A percentile compares a stretch with the other conserved stretches of the same genome.
Evolutionary conservation across 352 stramenopile genomes (phyloP).

Genomic region (Globisporangium orthogonon): DNA sequence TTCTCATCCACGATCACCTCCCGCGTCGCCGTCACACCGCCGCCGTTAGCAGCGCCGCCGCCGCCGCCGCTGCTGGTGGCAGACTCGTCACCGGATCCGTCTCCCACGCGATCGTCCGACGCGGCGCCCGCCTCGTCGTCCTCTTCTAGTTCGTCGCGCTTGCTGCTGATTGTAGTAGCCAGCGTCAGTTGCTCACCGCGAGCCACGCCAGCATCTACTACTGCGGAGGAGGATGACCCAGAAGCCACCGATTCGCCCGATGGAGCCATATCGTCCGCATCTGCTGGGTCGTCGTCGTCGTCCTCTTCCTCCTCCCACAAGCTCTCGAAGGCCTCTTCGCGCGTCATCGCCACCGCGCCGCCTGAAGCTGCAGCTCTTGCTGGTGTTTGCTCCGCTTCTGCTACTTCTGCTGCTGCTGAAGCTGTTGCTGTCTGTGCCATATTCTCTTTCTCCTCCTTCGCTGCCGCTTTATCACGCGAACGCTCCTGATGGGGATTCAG

Average conservation of each 20-base stretch:
- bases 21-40: slow-evolving; percentile 12
- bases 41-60: neutral
- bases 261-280: neutral
- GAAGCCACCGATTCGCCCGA: neutral
- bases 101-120: slow-evolving; percentile 7
- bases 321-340: slow-evolving; percentile 76
- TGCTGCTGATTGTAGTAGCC: neutral
- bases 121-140: slow-evolving; percentile 16
- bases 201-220: neutral
- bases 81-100: neutral
- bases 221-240: neutral
- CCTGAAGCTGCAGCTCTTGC: neutral
- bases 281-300: slow-evolving; percentile 17
- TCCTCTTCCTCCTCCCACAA: slow-evolving; percentile 47
- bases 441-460: neutral
- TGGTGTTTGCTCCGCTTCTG: neutral
- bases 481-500: neutral
- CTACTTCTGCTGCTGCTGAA: neutral
- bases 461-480: neutral
- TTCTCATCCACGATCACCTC: slow-evolving; percentile 67
- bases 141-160: slow-evolving; percentile 1
- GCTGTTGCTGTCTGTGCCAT: neutral
- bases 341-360: slow-evolving; percentile 27
- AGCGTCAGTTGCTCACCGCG: neutral
- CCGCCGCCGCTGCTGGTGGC: neutral